These are phyloP conservation scores for Wallacemonas sp. DNA, from an alignment of 208 protist species.

Conservation along the genomic window DNA sequence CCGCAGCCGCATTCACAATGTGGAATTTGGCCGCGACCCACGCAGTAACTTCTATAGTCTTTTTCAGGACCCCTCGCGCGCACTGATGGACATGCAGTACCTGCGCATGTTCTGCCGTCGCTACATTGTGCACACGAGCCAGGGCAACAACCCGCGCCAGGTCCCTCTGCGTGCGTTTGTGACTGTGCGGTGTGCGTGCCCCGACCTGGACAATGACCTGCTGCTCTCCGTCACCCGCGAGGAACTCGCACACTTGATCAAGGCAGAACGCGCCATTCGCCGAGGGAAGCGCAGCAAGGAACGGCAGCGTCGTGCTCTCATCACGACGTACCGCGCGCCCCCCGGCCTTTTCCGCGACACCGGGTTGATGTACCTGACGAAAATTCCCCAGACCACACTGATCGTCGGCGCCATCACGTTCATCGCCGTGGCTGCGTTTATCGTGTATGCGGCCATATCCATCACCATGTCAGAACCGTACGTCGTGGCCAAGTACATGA, in stretches of 20 bases:
- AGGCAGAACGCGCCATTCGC: constrained; percentile 52
- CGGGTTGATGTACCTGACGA: constrained; percentile 2
- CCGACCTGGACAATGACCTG: constrained; percentile 51
- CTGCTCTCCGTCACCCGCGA: constrained; percentile 47
- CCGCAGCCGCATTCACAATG: constrained; percentile 62
- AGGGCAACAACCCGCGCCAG: constrained; percentile 66
- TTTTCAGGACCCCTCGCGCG: constrained; percentile 47
- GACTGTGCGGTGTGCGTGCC: constrained; percentile 50
- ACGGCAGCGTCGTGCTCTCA: constrained; percentile 19
- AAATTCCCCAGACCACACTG: constrained; percentile 8
- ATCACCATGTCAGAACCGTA: constrained; percentile 4
- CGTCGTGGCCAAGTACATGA: constrained; percentile 5
- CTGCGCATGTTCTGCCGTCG: constrained; percentile 83
- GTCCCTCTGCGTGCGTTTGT: constrained; percentile 70
- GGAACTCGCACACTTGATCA: constrained; percentile 63
- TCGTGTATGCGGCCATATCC: background rate
- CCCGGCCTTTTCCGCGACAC: constrained; percentile 3
- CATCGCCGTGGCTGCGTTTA: background rate
- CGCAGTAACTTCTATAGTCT: constrained; percentile 55
- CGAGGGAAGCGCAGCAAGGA: constrained; percentile 28
- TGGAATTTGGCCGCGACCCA: constrained; percentile 66
- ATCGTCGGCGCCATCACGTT: background rate
- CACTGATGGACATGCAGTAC: constrained; percentile 76
- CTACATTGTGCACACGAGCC: constrained; percentile 75
- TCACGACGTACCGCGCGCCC: constrained; percentile 25